Evolutionary conservation across 78 protist genomes (phyloP).

Genomic region (Dictyostelium citrinum): DNA sequence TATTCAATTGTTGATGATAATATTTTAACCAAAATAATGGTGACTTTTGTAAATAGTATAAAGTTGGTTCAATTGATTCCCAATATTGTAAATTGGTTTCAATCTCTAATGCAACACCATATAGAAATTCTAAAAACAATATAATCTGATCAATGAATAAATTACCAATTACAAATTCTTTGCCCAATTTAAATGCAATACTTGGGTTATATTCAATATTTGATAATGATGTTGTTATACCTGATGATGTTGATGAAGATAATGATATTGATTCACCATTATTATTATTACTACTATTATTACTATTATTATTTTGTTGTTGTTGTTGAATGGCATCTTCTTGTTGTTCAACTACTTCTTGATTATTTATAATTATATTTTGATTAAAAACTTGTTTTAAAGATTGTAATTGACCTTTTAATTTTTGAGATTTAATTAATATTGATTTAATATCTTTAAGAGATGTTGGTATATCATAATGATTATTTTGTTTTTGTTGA

Average conservation of each 20-base stretch:
- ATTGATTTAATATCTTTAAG: neutral
- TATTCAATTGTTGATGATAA: conserved; percentile 1
- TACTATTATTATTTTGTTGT: neutral
- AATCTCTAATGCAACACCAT: neutral
- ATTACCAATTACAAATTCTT: conserved; percentile 17
- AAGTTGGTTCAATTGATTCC: neutral
- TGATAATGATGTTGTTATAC: neutral
- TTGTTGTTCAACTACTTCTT: neutral
- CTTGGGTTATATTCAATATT: conserved; percentile 25
- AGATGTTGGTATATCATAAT: neutral
- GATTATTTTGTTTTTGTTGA: neutral
- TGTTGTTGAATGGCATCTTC: neutral
- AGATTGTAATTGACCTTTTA: neutral
- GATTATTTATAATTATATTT: neutral
- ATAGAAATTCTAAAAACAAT: conserved; percentile 18
- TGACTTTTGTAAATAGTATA: conserved; percentile 39
- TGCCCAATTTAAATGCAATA: conserved; percentile 28
- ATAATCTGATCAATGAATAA: conserved; percentile 33
- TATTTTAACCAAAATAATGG: conserved; percentile 57
- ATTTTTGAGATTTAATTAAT: neutral
- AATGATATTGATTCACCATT: neutral
- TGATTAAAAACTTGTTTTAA: neutral
- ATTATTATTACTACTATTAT: too few species aligned
- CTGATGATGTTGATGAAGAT: neutral
- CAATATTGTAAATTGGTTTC: neutral